Evolutionary conservation across 805 yeast species (phyloP).

Genomic region (Kodamaea hsintzibuensis): DNA sequence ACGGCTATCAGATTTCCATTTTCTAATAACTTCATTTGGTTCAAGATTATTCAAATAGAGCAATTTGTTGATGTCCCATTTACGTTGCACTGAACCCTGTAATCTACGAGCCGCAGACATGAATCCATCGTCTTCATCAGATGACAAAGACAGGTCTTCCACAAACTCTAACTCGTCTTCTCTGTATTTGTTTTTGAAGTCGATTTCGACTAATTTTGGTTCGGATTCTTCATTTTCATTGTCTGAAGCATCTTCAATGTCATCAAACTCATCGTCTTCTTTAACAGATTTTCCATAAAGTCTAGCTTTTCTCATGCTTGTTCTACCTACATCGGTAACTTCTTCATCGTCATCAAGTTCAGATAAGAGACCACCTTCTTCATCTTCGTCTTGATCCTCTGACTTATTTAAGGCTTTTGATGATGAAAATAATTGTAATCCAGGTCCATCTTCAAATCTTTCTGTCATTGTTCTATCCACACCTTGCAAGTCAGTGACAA

Average conservation of each 20-base stretch:
- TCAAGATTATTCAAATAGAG: constrained; percentile 76
- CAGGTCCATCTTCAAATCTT: constrained; percentile 61
- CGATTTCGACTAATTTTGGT: constrained; percentile 49
- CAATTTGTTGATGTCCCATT: constrained; percentile 80
- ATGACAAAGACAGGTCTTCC: constrained; percentile 48
- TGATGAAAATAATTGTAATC: constrained; percentile 71
- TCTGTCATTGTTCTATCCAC: constrained; percentile 62
- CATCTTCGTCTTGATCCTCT: constrained; percentile 42
- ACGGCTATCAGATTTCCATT: constrained; percentile 64
- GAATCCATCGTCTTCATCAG: constrained; percentile 43
- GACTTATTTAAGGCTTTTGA: constrained; percentile 48
- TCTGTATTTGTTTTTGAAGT: constrained; percentile 39
- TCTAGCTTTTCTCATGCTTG: constrained; percentile 55
- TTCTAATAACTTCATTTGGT: constrained; percentile 67
- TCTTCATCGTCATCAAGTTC: constrained; percentile 33
- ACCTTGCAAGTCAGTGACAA: constrained; percentile 79
- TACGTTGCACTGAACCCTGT: constrained; percentile 50
- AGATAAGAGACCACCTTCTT: constrained; percentile 27
- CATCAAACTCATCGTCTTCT: constrained; percentile 47
- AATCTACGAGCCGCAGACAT: constrained; percentile 59
- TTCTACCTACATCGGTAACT: constrained; percentile 59
- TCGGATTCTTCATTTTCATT: constrained; percentile 40
- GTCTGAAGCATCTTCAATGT: constrained; percentile 39
- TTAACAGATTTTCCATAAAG: constrained; percentile 54
- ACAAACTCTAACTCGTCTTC: constrained; percentile 43